Evolutionary conservation across 2,329 filamentous ascomycete species (phyloP).

Genomic region (Allantophomopsis cytisporea): DNA sequence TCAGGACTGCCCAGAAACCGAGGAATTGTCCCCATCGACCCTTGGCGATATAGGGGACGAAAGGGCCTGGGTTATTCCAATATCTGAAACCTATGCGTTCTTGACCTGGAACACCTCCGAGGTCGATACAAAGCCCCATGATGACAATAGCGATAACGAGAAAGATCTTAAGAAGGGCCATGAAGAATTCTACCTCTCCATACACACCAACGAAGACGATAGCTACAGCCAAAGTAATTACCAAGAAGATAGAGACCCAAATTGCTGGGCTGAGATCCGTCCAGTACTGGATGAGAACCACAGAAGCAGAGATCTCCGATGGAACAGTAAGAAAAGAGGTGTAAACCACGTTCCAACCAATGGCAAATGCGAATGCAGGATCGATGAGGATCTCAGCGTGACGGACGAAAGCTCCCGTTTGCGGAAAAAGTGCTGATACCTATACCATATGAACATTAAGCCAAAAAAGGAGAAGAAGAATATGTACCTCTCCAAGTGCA

Average conservation of each 20-base stretch:
- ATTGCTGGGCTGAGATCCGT: slow-evolving; percentile 13
- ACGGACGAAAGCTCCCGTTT: too few relatives aligned
- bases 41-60: slow-evolving; percentile 46
- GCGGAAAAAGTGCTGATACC: too few relatives aligned
- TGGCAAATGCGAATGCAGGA: slow-evolving; percentile 38
- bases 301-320: slow-evolving; percentile 33
- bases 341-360: slow-evolving; percentile 33
- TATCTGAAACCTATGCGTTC: slow-evolving; percentile 62
- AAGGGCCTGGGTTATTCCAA: slow-evolving; percentile 56
- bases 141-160: slow-evolving; percentile 52
- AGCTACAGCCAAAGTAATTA: slow-evolving; percentile 34
- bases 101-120: slow-evolving; percentile 64
- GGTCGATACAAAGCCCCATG: slow-evolving; percentile 72
- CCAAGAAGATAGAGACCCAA: slow-evolving; percentile 13
- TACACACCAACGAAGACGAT: slow-evolving; percentile 24
- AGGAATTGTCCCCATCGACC: slow-evolving; percentile 43
- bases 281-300: slow-evolving; percentile 36
- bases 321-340: slow-evolving; percentile 13
- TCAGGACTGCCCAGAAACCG: slow-evolving; percentile 48
- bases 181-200: slow-evolving; percentile 49
- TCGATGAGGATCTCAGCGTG: slow-evolving; percentile 18
- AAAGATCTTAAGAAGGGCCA: slow-evolving; percentile 39
- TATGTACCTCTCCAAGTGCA: too few relatives aligned
- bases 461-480: too few relatives aligned
- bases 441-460: too few relatives aligned